Evolutionary conservation across 108 stramenopile genomes (phyloP), one percentile per base, ranked within the genome.

Genomic region (Skeletonema costatum): DNA sequence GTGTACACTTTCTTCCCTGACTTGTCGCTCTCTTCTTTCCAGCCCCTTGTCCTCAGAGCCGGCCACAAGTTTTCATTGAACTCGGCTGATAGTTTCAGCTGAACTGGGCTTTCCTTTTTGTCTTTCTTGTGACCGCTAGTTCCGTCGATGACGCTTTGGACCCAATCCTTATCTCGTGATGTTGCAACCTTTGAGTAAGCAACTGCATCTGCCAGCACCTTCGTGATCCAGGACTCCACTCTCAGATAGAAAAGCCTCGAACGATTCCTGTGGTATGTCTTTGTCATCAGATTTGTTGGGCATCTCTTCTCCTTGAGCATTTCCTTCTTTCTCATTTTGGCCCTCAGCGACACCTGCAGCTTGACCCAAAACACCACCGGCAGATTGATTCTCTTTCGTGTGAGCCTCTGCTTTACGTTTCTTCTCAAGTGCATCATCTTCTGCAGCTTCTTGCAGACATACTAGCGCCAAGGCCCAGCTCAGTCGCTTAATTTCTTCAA

Each of bases 401-500:
- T 53, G 65, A 59, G 68, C 4, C 14, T 78, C 78, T 2, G 75
- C 81, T 33, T 86, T 77, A 33, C 85, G 85, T 31, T 33, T 60
- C 2, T 68, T 64, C 44, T 73, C 66, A 14, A 67, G 30, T 8
- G 82, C 89, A 31, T 87, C 76, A 48, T 89, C 87, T 32, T 90
- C 66, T 0, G 92, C 89, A 19, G 81, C 65, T 82, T 95, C 94
- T 29, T 83, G 62, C 13, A 95, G 51, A 31, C 80, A 69, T 19
- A 85, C 70, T 14, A 95, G 81, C 2, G 82, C 58, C 32, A 93
- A 32, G 2, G 90, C 70, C 92, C 94, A 93, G 48, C 80, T 60
- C 92, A 96, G 93, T 41, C 92, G 88, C 71, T 74, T 77, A 13
- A 93, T 61, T 87, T 94, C 77, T 12, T 78, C 77, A 21, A 66